phyloP scores from a whole-genome alignment of 208 protist genomes.

The Acanthamoeba royreba region DNA sequence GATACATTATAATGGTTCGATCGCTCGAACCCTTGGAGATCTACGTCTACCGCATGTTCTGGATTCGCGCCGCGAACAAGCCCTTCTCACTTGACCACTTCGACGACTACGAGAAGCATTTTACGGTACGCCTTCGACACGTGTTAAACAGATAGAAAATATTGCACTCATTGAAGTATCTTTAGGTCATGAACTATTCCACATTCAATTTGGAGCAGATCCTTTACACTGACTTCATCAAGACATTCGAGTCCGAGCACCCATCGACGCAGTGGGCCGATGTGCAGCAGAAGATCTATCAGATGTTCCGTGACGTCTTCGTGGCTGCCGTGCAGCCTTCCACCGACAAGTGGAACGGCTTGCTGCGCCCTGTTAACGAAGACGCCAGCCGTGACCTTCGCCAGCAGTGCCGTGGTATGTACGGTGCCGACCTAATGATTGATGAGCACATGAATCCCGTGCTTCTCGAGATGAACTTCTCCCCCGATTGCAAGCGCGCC shows the following conservation, averaged over 20 bases:
- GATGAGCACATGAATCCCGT: constrained; percentile 54
- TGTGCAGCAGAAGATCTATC: constrained; percentile 44
- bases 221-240: constrained; percentile 50
- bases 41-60: constrained; percentile 65
- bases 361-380: not conserved
- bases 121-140: constrained; percentile 23
- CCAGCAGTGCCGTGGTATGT: constrained; percentile 48
- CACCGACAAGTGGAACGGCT: not conserved
- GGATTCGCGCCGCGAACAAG: constrained; percentile 62
- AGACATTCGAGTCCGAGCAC: constrained; percentile 31
- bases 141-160: not conserved
- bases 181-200: constrained; percentile 64
- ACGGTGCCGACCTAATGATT: constrained; percentile 59
- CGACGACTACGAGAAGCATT: constrained; percentile 69
- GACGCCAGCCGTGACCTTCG: not conserved
- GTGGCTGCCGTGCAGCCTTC: constrained; percentile 7
- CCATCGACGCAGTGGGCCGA: not conserved
- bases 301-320: constrained; percentile 35
- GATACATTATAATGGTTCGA: constrained; percentile 60
- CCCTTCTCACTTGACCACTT: constrained; percentile 52
- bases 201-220: constrained; percentile 41
- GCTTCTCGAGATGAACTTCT: constrained; percentile 59
- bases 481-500: constrained; percentile 51
- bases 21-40: constrained; percentile 53
- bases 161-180: not conserved